These are phyloP conservation scores for Botrytis paeoniae DNA, from an alignment of 2,329 filamentous ascomycete genomes.

Conservation along the genomic window DNA sequence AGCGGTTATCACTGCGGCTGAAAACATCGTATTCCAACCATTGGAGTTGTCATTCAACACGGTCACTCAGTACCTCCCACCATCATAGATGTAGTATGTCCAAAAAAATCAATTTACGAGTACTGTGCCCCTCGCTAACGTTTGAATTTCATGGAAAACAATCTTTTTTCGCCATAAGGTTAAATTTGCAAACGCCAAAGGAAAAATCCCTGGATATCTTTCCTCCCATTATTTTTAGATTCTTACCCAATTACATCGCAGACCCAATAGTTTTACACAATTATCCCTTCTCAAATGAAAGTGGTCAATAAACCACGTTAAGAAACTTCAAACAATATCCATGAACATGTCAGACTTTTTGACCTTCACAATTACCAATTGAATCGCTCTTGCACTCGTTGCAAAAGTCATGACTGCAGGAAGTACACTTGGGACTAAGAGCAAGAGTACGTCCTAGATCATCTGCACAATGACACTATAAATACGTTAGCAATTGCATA, in stretches of 20 bases:
- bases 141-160: not conserved
- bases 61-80: not conserved
- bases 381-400: slow-evolving; percentile 18
- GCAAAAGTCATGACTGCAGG: slow-evolving; percentile 26
- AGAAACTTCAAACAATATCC: slow-evolving; percentile 5
- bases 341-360: not conserved
- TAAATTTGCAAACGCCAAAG: not conserved
- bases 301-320: not conserved
- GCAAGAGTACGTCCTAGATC: slow-evolving; percentile 25
- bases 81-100: not conserved
- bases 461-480: slow-evolving; percentile 29
- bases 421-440: slow-evolving; percentile 23
- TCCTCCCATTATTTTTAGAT: not conserved
- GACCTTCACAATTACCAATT: not conserved
- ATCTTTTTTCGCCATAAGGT: not conserved
- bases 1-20: not conserved
- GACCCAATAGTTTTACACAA: slow-evolving; percentile 12
- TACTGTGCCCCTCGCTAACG: not conserved
- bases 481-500: not conserved
- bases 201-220: not conserved
- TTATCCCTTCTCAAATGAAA: not conserved
- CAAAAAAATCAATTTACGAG: not conserved
- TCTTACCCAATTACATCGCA: not conserved
- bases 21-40: not conserved
- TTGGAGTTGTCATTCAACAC: not conserved